phyloP scores from a whole-genome alignment of 371 early-diverging fungal species.

The Parasitella parasitica region DNA sequence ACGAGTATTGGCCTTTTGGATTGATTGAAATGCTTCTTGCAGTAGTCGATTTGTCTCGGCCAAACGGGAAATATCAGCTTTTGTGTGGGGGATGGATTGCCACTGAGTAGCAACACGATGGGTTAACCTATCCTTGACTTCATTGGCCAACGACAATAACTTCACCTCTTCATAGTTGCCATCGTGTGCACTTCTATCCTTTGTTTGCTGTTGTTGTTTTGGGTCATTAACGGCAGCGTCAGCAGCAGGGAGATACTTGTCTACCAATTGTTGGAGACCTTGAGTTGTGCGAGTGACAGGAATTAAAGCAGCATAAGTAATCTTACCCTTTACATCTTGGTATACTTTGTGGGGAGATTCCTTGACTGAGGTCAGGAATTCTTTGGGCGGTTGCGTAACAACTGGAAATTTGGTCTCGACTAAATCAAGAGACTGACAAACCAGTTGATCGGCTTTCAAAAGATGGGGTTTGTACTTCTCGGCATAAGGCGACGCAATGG shows the following conservation, averaged over 20 bases:
- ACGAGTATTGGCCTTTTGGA: constrained; percentile 22
- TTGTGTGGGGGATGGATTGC: constrained; percentile 25
- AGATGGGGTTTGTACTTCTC: constrained; percentile 51
- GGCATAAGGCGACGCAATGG: constrained; percentile 47
- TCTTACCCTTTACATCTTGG: constrained; percentile 11
- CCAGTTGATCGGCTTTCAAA: constrained; percentile 56
- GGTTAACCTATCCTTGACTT: constrained; percentile 22
- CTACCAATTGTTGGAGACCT: constrained; percentile 24
- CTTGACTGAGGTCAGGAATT: constrained; percentile 36
- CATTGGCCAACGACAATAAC: constrained; percentile 21
- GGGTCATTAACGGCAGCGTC: neutral
- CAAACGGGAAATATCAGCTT: constrained; percentile 27
- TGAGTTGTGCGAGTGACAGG: constrained; percentile 33
- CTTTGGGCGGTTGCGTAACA: constrained; percentile 50
- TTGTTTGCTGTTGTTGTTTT: neutral
- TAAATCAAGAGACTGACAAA: constrained; percentile 61
- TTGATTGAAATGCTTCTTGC: constrained; percentile 23
- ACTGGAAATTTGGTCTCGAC: constrained; percentile 62
- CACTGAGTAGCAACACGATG: constrained; percentile 12
- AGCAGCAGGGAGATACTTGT: constrained; percentile 41
- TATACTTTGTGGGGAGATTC: constrained; percentile 29
- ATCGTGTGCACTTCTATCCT: constrained; percentile 28
- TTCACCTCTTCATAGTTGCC: constrained; percentile 25
- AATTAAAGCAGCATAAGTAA: neutral
- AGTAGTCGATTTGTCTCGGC: constrained; percentile 30